Conservation (phyloP, 805 yeast species). For the Osmozyma mogii region DNA sequence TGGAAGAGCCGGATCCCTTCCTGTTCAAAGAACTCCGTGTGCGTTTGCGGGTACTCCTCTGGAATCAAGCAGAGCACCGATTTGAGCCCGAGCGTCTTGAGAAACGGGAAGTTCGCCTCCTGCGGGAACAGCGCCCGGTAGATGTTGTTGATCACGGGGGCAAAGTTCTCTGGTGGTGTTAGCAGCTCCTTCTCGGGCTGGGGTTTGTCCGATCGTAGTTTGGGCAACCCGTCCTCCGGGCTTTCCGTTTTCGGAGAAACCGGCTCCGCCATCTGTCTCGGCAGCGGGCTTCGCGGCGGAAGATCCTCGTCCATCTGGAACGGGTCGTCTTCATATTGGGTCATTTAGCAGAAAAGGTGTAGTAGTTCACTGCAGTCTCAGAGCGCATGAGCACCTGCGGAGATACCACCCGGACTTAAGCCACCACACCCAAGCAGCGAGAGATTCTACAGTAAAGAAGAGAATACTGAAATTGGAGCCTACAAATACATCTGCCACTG, state of each 20-base stretch:
- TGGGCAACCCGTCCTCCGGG: too few relatives aligned
- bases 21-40: conserved; percentile 50
- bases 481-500: too few relatives aligned
- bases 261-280: background rate
- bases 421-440: too few relatives aligned
- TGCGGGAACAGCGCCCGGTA: conserved; percentile 90
- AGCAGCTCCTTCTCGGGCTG: conserved; percentile 15
- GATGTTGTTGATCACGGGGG: conserved; percentile 64
- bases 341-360: too few relatives aligned
- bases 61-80: conserved; percentile 81
- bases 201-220: background rate
- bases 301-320: conserved; percentile 40
- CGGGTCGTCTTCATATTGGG: conserved; percentile 29
- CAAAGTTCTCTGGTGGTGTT: conserved; percentile 85
- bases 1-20: conserved; percentile 69
- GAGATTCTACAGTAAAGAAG: too few relatives aligned
- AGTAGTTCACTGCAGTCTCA: too few relatives aligned
- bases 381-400: too few relatives aligned
- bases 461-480: too few relatives aligned
- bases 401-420: too few relatives aligned
- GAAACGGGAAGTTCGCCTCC: conserved; percentile 68
- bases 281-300: conserved; percentile 2
- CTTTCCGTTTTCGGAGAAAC: too few relatives aligned
- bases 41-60: conserved; percentile 82
- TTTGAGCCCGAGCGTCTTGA: conserved; percentile 54